Conservation (phyloP, 805 yeast genomes). For the Kregervanrija fluxuum region DNA sequence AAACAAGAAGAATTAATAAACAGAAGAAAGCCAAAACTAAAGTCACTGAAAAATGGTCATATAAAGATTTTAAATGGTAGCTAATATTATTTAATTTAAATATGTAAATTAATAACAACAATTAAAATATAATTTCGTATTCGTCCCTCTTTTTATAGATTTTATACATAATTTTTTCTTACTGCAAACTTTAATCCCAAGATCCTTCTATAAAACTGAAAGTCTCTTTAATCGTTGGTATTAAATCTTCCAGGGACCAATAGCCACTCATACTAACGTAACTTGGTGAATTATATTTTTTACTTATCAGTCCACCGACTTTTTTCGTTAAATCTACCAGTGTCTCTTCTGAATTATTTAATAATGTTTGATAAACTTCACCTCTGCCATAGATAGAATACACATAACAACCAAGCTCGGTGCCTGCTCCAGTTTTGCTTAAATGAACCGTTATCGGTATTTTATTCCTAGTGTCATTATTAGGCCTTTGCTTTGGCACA, state of each 20-base stretch:
- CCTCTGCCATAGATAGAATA: slow-evolving; percentile 34
- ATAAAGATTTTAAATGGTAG: slow-evolving; percentile 71
- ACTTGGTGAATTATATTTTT: slow-evolving; percentile 34
- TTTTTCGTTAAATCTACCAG: slow-evolving; percentile 37
- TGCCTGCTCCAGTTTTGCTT: slow-evolving; percentile 25
- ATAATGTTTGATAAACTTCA: slow-evolving; percentile 33
- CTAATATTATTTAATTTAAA: background rate
- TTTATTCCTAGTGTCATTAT: slow-evolving; percentile 8
- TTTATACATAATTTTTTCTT: background rate
- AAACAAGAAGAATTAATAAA: slow-evolving; percentile 65
- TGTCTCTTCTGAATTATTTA: slow-evolving; percentile 34
- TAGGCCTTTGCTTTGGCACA: slow-evolving; percentile 15
- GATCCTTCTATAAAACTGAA: slow-evolving; percentile 24
- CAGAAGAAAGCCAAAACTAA: slow-evolving; percentile 64
- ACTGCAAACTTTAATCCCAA: slow-evolving; percentile 5
- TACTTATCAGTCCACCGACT: slow-evolving; percentile 34
- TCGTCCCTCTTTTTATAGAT: background rate
- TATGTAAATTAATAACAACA: background rate
- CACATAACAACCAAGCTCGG: slow-evolving; percentile 35
- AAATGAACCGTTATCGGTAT: slow-evolving; percentile 33
- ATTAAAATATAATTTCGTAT: background rate
- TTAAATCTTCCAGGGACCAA: slow-evolving; percentile 28
- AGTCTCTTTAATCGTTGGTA: slow-evolving; percentile 19
- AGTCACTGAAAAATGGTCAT: slow-evolving; percentile 87
- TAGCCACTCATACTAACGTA: slow-evolving; percentile 40